These are phyloP conservation scores for Zoysia matrella DNA, from an alignment of 202 grass and related monocot genomes.

Conservation along the genomic window DNA sequence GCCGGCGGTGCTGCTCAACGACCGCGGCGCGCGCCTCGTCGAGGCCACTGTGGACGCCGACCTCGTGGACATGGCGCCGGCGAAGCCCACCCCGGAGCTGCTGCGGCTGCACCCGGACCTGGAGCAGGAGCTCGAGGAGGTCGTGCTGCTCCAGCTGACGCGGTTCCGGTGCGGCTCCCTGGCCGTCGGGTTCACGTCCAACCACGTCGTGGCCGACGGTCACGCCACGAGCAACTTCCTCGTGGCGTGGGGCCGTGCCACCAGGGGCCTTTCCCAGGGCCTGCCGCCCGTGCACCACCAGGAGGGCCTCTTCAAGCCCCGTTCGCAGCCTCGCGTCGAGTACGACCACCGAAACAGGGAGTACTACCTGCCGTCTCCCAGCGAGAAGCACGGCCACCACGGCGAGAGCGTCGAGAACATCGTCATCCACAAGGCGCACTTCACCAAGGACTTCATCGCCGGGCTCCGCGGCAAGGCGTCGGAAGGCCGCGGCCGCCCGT, in stretches of 20 bases:
- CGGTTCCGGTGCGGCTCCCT: slow-evolving; percentile 67
- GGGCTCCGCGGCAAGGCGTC: slow-evolving; percentile 40
- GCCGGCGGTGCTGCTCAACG: no score
- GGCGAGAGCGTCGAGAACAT: slow-evolving; percentile 27
- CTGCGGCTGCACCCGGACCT: no score
- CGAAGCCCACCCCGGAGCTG: no score
- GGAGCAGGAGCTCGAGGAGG: slow-evolving; percentile 37
- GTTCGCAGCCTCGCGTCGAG: slow-evolving; percentile 40
- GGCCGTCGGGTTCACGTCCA: background rate
- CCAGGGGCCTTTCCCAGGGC: slow-evolving; percentile 36
- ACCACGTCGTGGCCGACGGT: slow-evolving; percentile 62
- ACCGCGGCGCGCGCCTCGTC: no score
- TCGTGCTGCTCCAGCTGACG: slow-evolving; percentile 61
- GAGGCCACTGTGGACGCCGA: no score
- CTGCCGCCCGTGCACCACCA: slow-evolving; percentile 29
- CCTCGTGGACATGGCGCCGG: no score
- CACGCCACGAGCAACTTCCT: slow-evolving; percentile 68
- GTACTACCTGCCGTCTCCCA: slow-evolving; percentile 31
- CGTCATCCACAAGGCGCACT: slow-evolving; percentile 65
- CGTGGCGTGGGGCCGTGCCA: slow-evolving; percentile 55
- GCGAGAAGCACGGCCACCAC: background rate
- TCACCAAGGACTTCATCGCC: slow-evolving; percentile 64
- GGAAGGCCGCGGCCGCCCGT: slow-evolving; percentile 51
- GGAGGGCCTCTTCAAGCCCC: slow-evolving; percentile 49
- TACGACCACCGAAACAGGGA: slow-evolving; percentile 57